Evolutionary conservation across 2,329 filamentous ascomycete genomes (phyloP).

Genomic region (Xylariaceae sp.): DNA sequence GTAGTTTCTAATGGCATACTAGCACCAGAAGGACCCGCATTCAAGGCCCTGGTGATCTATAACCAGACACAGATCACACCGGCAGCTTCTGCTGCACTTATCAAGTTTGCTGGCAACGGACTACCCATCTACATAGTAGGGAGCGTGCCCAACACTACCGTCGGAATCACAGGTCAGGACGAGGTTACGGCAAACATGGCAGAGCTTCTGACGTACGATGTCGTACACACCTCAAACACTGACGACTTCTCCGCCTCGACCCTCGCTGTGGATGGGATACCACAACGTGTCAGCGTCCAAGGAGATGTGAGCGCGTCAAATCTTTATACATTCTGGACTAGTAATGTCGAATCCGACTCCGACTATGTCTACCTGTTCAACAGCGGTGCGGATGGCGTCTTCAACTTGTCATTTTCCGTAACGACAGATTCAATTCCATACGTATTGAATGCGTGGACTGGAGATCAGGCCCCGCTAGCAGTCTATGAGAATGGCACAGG

Average conservation of each 20-base stretch:
- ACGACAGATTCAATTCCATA: not conserved
- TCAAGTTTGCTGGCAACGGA: conserved; percentile 13
- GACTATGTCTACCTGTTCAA: conserved; percentile 8
- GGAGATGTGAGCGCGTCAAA: not conserved
- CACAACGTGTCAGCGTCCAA: conserved; percentile 1
- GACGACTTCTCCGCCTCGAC: conserved; percentile 2
- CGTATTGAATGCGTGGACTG: conserved; percentile 3
- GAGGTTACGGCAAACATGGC: conserved; percentile 5
- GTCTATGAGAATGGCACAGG: not conserved
- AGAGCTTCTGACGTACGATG: conserved; percentile 1
- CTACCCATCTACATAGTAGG: conserved; percentile 20
- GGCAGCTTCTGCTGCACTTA: conserved; percentile 9
- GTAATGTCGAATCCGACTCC: not conserved
- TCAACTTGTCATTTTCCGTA: conserved; percentile 3
- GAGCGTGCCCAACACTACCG: conserved; percentile 1
- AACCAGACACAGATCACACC: conserved; percentile 15
- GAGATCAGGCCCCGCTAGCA: not conserved
- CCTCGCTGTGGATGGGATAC: conserved; percentile 1
- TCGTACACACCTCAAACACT: not conserved
- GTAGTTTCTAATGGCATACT: conserved; percentile 11
- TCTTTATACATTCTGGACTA: conserved; percentile 6
- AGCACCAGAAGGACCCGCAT: conserved; percentile 16
- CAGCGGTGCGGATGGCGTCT: conserved; percentile 1
- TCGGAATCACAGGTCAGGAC: conserved; percentile 2
- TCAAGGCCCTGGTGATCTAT: conserved; percentile 18